Conservation (phyloP, 768 basidiomycete genomes). For the Gymnopilus dilepis region DNA sequence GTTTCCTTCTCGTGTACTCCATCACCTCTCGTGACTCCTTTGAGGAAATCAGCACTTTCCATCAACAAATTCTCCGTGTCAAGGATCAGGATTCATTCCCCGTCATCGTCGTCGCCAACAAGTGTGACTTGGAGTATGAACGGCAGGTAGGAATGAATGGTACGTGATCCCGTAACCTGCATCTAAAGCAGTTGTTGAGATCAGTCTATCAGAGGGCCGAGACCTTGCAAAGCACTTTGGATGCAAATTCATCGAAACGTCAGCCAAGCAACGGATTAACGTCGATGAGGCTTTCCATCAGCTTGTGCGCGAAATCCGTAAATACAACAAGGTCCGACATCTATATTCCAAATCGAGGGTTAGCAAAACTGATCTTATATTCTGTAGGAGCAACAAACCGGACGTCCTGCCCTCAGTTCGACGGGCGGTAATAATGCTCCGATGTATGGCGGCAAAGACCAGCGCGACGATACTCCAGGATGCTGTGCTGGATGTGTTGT, state of each 20-base stretch:
- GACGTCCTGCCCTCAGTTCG: constrained; percentile 65
- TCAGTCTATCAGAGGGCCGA: constrained; percentile 77
- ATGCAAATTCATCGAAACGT: constrained; percentile 95
- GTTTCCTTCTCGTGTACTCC: constrained; percentile 96
- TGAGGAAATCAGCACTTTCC: constrained; percentile 95
- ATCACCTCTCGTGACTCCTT: constrained; percentile 98
- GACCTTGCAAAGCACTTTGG: constrained; percentile 95
- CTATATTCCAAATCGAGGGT: not conserved
- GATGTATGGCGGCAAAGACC: constrained; percentile 53
- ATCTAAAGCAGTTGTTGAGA: not conserved
- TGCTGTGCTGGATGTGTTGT: constrained; percentile 79
- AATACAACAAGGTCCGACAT: constrained; percentile 81
- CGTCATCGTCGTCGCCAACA: constrained; percentile 97
- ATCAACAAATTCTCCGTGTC: constrained; percentile 94
- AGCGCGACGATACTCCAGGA: constrained; percentile 58
- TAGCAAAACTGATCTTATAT: constrained; percentile 12
- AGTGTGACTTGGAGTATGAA: constrained; percentile 95
- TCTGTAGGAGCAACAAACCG: constrained; percentile 75
- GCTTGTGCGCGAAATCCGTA: constrained; percentile 91
- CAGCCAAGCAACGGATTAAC: constrained; percentile 95
- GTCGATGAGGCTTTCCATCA: constrained; percentile 95
- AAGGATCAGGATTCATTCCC: constrained; percentile 97
- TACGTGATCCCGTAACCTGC: constrained; percentile 36
- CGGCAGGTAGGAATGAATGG: constrained; percentile 96
- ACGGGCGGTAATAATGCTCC: constrained; percentile 48